Base-by-base conservation (phyloP, 192 early-diverging fungal species). In the Coemansia umbellata region DNA sequence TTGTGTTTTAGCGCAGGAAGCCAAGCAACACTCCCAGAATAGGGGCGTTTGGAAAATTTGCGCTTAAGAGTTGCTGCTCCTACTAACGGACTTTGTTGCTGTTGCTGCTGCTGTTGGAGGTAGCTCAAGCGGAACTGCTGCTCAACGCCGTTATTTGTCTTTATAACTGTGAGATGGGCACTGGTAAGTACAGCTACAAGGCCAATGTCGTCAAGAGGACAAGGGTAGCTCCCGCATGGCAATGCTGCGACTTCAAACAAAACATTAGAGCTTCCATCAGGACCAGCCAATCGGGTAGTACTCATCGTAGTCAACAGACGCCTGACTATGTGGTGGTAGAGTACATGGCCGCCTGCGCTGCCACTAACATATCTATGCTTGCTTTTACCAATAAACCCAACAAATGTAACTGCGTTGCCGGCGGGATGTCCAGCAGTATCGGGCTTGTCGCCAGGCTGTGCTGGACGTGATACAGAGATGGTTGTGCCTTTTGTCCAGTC, bases 261-360 rank as follows among this genome's bases (percentile, higher is more conserved):
- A 31, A 69, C 31, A 18, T 35, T 37, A 22, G 58, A 5, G 3
- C 45, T 37, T 1, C 33, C 27, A 31, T 45, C 53, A 0, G 56
- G 42, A 13, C 31, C 27, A 8, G 42, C 40, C 28, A 75, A 37
- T 18, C 22, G 47, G n/a, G 31, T 23, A 9, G 72, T 75, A 53
- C 40, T 60, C 65, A 75, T 63, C 3, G 72, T 75, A 3, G 72
- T 75, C 10, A 77, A 58, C 50, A 77, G 23, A 10, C 74, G 58
- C 8, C 63, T 53, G 11, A 77, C 59, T 17, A 77, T 70, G 36
- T 77, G 74, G 42, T 77, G 74, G 41, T 70, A 70, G n/a, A 77
- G 50, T 4, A 70, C 73, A 19, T 50, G 18, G 0, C 71, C 71
- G 23, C 60, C 47, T 4, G 60, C 64, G 35, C 72, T 75, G 31